Percentiles rank a stretch among this genome's conserved stretches.
Conservation (phyloP, 2,329 filamentous ascomycete genomes). For the Apiospora rasikravindrae region DNA sequence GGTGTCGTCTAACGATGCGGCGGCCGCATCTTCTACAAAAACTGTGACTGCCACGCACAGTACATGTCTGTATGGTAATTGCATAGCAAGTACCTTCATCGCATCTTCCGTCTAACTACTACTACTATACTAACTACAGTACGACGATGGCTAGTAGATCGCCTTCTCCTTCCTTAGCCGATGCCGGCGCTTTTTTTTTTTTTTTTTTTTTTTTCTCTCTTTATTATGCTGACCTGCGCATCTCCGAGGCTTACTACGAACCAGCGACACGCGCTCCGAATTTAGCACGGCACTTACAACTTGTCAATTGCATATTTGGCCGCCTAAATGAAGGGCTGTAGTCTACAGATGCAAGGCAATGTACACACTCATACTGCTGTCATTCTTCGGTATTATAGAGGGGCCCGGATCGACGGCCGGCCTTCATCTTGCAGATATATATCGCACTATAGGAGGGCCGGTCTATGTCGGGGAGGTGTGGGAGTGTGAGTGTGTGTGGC, state of each 20-base stretch:
- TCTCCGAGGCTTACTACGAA: slow-evolving; percentile 10
- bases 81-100: too few relatives aligned
- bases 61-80: neutral
- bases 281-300: neutral
- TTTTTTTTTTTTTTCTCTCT: too few relatives aligned
- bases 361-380: neutral
- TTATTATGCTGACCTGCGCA: neutral
- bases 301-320: neutral
- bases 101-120: neutral
- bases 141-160: neutral
- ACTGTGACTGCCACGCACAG: neutral
- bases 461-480: neutral
- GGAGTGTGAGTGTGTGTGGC: too few relatives aligned
- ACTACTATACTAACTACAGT: neutral
- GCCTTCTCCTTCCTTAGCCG: neutral
- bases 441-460: neutral
- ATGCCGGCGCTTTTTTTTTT: too few relatives aligned
- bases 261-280: neutral
- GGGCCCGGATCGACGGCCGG: neutral
- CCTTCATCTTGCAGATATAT: neutral
- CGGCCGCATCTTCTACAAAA: neutral
- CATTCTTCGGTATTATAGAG: neutral
- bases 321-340: neutral
- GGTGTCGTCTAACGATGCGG: neutral
- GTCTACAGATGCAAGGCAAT: neutral